Percentiles rank a stretch among this genome's conserved stretches.
phyloP scores from a whole-genome alignment of 1,284 basidiomycete species.

The Leccinum variabile region DNA sequence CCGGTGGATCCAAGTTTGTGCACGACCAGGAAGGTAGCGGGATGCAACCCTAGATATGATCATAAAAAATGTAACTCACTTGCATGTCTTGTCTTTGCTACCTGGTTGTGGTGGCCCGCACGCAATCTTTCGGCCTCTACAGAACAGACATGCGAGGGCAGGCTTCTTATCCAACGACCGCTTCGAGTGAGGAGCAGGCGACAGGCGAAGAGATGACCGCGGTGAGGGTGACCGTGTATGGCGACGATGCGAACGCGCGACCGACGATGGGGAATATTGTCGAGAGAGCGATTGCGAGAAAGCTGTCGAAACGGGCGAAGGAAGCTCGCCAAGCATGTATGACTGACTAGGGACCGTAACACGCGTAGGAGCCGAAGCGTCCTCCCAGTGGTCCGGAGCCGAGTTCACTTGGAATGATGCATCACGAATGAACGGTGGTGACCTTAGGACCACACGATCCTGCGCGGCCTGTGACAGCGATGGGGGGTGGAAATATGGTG shows the following conservation, averaged over 20 bases:
- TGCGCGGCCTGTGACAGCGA: constrained; percentile 13
- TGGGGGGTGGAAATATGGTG: constrained; percentile 21
- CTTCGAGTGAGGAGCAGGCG: constrained; percentile 24
- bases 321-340: constrained; percentile 18
- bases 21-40: constrained; percentile 1
- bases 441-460: constrained; percentile 14
- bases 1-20: constrained; percentile 8
- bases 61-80: constrained; percentile 45
- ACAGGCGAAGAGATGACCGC: constrained; percentile 16
- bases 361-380: constrained; percentile 4
- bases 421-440: constrained; percentile 19
- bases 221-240: constrained; percentile 32
- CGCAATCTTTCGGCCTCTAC: constrained; percentile 63
- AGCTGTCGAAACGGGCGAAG: constrained; percentile 4
- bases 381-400: constrained; percentile 27
- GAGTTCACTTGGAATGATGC: constrained; percentile 11
- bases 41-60: not conserved
- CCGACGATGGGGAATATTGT: constrained; percentile 20
- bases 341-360: constrained; percentile 16
- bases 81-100: constrained; percentile 56
- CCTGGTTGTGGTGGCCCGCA: constrained; percentile 54
- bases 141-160: constrained; percentile 59
- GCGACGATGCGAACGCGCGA: constrained; percentile 15
- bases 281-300: constrained; percentile 16
- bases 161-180: constrained; percentile 45